Evolutionary conservation across 495 filamentous ascomycete species (phyloP), one percentile per base, ranked within the genome.

Genomic region (Aspergillus bridgeri): DNA sequence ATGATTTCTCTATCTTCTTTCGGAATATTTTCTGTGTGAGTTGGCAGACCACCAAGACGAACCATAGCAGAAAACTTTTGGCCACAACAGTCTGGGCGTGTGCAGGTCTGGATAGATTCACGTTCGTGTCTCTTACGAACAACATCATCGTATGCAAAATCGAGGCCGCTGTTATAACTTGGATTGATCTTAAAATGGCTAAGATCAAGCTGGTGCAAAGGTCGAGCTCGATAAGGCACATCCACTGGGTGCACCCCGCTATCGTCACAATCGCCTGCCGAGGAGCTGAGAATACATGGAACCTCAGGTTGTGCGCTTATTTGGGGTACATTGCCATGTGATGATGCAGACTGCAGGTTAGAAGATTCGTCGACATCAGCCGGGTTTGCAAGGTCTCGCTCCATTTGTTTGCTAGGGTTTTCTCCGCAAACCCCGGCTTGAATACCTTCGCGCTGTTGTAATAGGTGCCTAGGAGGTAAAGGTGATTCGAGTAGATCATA

Each of bases 121-220:
- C 91, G 87, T 21, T 86, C 83, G 18, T 87, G 81, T 62, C 79
- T 86, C 33, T 79, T 83, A 50, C 94, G 87, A 47, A 96, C 82
- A 17, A 90, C 85, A 57, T 91, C 86, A 15, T 77, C 72, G 68
- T 85, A 97, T 8, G 91, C 89, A 63, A 84, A 90, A 45, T 85
- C 80, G 51, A 85, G 73, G 23, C 90, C 91, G 52, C 89, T 76
- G 65, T 92, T 96, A 48, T 73, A 74, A 13, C 77, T 68, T 2
- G 91, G 84, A 61, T 98, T 98, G 63, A 94, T 75, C 67, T 88
- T 94, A 79, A 98, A 97, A 74, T 95, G 86, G 3, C 79, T 73
- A 5, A 86, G 71, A 20, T 73, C 60, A 5, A 91, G 75, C 42
- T 74, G 69, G 2, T 77, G 68, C 6, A 83, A 60, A 11, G 85